Evolutionary conservation across 495 filamentous ascomycete genomes (phyloP).

Genomic region (Penicillium herquei): DNA sequence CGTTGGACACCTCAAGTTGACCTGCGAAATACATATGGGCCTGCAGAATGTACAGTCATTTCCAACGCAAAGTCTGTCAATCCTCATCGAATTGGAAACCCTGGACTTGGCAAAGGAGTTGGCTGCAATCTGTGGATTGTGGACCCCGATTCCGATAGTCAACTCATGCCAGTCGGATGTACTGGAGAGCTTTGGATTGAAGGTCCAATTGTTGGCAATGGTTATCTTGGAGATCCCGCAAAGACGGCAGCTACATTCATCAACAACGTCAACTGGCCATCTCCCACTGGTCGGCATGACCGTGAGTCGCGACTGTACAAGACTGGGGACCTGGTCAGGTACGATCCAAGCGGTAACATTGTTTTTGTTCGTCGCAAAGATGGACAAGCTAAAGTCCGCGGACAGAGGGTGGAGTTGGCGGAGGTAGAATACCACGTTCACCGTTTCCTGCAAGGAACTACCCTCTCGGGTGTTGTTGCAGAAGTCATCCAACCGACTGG

Average conservation of each 20-base stretch:
- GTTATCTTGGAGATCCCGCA: conserved; percentile 36
- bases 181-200: conserved; percentile 46
- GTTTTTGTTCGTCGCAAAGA: too few relatives aligned
- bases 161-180: conserved; percentile 39
- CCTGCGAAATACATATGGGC: conserved; percentile 46
- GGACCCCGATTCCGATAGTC: too few relatives aligned
- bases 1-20: conserved; percentile 44
- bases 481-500: too few relatives aligned
- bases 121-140: too few relatives aligned
- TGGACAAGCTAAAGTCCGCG: too few relatives aligned
- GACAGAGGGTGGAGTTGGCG: too few relatives aligned
- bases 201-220: conserved; percentile 39
- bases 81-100: too few relatives aligned
- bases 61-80: conserved; percentile 1
- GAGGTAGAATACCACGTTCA: too few relatives aligned
- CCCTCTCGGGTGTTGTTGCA: too few relatives aligned
- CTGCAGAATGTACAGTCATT: conserved; percentile 41
- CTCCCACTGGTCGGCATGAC: not conserved
- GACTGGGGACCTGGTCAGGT: conserved; percentile 32
- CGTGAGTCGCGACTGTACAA: conserved; percentile 38
- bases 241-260: conserved; percentile 38
- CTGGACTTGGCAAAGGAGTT: too few relatives aligned
- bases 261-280: conserved; percentile 37
- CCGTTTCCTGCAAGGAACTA: too few relatives aligned
- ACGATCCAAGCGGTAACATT: too few relatives aligned